phyloP scores from a whole-genome alignment of 2,329 filamentous ascomycete genomes.

The Thielaviopsis populi region DNA sequence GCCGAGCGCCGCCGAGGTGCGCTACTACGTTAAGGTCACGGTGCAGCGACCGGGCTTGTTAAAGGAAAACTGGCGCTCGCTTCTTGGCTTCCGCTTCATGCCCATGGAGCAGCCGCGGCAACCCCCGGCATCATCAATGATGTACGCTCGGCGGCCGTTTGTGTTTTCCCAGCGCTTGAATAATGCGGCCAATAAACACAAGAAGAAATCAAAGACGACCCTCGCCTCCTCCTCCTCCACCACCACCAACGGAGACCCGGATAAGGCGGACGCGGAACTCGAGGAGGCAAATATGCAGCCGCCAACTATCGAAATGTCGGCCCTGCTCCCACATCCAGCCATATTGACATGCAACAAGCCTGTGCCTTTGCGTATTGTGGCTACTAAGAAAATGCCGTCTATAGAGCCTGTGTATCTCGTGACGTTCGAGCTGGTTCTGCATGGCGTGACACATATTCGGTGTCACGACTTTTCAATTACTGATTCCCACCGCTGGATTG shows the following conservation, averaged over 20 bases:
- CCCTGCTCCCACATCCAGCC: constrained; percentile 70
- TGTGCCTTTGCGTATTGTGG: constrained; percentile 62
- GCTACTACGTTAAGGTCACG: constrained; percentile 92
- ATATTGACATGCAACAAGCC: constrained; percentile 82
- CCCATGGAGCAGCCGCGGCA: constrained; percentile 81
- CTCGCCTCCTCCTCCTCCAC: too few species aligned
- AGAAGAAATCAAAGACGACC: constrained; percentile 13
- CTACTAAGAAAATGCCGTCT: constrained; percentile 58
- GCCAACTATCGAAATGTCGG: constrained; percentile 61
- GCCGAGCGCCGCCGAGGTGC: constrained; percentile 73
- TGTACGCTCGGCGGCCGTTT: constrained; percentile 63
- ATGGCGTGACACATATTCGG: constrained; percentile 64
- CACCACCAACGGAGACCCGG: background rate
- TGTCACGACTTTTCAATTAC: constrained; percentile 59
- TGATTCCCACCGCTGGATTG: constrained; percentile 60
- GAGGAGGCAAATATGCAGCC: constrained; percentile 24
- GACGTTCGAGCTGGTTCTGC: constrained; percentile 65
- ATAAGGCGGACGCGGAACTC: constrained; percentile 1
- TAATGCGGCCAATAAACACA: background rate
- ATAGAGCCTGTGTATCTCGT: constrained; percentile 59
- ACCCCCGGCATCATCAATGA: constrained; percentile 53
- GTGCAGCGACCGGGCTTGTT: constrained; percentile 77
- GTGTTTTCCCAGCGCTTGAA: constrained; percentile 33
- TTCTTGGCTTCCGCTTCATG: constrained; percentile 64
- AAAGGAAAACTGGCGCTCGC: constrained; percentile 70